Evolutionary conservation across 805 yeast species (phyloP).

Genomic region (Blastobotrys terrestris): DNA sequence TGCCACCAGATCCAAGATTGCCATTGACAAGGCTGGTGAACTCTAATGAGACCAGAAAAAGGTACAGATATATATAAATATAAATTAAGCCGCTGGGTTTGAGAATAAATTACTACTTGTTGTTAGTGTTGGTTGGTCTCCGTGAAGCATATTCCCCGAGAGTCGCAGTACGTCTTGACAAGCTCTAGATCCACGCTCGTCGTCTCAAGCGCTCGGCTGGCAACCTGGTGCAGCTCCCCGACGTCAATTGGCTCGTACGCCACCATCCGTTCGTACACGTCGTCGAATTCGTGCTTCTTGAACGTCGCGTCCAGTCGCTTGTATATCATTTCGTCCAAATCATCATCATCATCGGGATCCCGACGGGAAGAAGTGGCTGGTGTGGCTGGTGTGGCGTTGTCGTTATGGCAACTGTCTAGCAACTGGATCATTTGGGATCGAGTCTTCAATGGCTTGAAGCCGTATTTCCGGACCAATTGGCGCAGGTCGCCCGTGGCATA

Average conservation of each 20-base stretch:
- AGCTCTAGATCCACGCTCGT: not conserved
- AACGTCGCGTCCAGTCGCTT: not conserved
- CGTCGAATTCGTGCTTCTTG: not conserved
- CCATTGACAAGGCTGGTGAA: conserved; percentile 61
- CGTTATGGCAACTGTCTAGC: not conserved
- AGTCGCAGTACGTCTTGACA: not conserved
- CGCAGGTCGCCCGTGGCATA: not conserved
- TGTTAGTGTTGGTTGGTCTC: not conserved
- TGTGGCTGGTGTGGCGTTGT: not conserved
- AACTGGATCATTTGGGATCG: not conserved
- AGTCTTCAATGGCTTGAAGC: not conserved
- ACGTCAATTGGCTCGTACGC: not conserved
- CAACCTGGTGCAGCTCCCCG: not conserved
- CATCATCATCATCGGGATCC: too few species aligned
- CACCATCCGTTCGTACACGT: not conserved
- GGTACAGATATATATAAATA: not conserved
- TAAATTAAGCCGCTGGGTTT: not conserved
- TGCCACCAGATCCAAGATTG: conserved; percentile 55
- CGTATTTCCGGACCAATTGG: not conserved
- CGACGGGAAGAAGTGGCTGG: not conserved
- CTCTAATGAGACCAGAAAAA: conserved; percentile 40
- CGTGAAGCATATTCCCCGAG: not conserved
- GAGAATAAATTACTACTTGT: not conserved
- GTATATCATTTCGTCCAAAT: not conserved
- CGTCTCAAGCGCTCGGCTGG: not conserved